Evolutionary conservation across 2,329 filamentous ascomycete genomes (phyloP).

Genomic region (Diaporthe citrichinensis): DNA sequence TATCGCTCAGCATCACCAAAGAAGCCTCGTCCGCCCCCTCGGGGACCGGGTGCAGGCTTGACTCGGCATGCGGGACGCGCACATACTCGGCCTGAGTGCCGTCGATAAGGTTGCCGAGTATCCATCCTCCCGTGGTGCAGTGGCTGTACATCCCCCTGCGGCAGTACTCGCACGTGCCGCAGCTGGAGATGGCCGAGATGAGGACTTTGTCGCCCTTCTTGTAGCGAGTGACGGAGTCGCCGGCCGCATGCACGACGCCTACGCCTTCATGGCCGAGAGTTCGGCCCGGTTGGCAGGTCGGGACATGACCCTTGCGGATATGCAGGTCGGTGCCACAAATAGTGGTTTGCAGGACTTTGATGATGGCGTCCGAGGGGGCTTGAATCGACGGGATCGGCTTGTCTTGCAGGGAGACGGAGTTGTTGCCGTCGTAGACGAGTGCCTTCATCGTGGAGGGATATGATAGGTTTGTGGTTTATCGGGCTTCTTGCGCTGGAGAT

Average conservation of each 20-base stretch:
- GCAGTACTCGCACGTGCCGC: constrained; percentile 66
- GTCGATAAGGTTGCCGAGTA: constrained; percentile 65
- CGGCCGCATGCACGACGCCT: constrained; percentile 61
- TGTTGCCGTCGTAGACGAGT: constrained; percentile 57
- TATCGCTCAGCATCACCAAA: constrained; percentile 67
- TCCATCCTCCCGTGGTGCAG: constrained; percentile 68
- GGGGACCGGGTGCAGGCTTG: constrained; percentile 62
- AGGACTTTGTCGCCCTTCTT: constrained; percentile 66
- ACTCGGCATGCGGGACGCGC: constrained; percentile 64
- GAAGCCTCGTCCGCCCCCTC: constrained; percentile 56
- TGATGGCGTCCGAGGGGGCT: constrained; percentile 61
- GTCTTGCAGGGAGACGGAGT: constrained; percentile 55
- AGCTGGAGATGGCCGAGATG: constrained; percentile 65
- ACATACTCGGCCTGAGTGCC: constrained; percentile 72
- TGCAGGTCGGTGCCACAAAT: constrained; percentile 71
- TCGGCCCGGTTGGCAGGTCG: constrained; percentile 59
- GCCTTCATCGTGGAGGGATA: constrained; percentile 57
- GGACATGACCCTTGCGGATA: constrained; percentile 67
- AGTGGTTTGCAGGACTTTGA: constrained; percentile 62
- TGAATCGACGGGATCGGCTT: constrained; percentile 58
- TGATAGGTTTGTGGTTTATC: constrained; percentile 28
- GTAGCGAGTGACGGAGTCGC: constrained; percentile 60
- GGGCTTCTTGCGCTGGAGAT: background rate
- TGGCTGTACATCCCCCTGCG: constrained; percentile 65
- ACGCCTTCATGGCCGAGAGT: constrained; percentile 69